A percentile compares a stretch with the other conserved stretches of the same genome.
These are phyloP conservation scores for Sedum album DNA, from an alignment of 164 flowering plant genomes.

Conservation along the genomic window DNA sequence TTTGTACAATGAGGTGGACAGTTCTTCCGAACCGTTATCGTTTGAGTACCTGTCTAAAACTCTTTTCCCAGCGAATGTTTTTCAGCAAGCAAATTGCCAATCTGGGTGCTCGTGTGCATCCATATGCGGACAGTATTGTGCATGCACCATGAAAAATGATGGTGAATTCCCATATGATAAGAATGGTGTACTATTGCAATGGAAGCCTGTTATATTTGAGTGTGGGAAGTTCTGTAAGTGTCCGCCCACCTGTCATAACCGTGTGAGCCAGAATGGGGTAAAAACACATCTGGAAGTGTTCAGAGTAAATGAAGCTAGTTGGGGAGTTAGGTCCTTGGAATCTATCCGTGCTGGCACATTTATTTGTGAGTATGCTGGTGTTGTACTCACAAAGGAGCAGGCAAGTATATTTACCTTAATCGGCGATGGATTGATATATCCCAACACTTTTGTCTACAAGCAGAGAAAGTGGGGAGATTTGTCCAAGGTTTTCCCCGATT, in stretches of 20 bases:
- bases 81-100: conserved; percentile 18
- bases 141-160: conserved; percentile 66
- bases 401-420: conserved; percentile 58
- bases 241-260: conserved; percentile 56
- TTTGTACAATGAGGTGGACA: conserved; percentile 71
- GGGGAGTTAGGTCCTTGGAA: conserved; percentile 83
- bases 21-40: conserved; percentile 44
- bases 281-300: conserved; percentile 57
- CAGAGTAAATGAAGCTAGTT: conserved; percentile 65
- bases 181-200: conserved; percentile 61
- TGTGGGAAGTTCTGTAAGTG: conserved; percentile 71
- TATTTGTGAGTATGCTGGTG: conserved; percentile 73
- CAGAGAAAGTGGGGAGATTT: conserved; percentile 92
- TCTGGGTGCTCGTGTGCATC: conserved; percentile 58
- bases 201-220: conserved; percentile 74
- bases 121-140: conserved; percentile 44
- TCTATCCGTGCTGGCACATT: conserved; percentile 68
- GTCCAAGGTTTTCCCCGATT: conserved; percentile 47
- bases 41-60: conserved; percentile 50
- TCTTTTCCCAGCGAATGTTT: conserved; percentile 41
- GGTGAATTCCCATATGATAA: conserved; percentile 69
- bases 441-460: conserved; percentile 50
- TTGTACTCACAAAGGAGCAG: conserved; percentile 58
- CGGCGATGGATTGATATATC: conserved; percentile 71
- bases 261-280: conserved; percentile 62